Evolutionary conservation across 345 rosid genomes (phyloP).

Genomic region (Sonneratia caseolaris): DNA sequence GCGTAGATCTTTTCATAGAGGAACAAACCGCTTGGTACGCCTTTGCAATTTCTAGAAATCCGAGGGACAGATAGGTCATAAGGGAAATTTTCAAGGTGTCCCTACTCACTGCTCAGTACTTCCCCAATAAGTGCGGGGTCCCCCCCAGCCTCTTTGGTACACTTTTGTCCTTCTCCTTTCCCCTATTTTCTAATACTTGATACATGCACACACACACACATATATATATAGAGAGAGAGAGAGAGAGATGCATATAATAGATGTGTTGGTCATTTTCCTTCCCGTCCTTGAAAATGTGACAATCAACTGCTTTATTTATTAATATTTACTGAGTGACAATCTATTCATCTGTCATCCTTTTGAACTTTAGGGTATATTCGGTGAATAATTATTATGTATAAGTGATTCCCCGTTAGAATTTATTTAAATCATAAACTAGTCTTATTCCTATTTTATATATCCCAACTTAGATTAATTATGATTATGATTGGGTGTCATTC

Average conservation of each 20-base stretch:
- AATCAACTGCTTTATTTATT: constrained; percentile 12
- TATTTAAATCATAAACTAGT: too few species aligned
- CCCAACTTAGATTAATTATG: too few species aligned
- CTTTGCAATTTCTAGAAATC: neutral
- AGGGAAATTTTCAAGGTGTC: neutral
- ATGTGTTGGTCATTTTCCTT: constrained; percentile 25
- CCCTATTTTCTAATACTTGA: neutral
- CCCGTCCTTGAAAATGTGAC: constrained; percentile 6
- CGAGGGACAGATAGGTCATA: neutral
- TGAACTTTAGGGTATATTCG: too few species aligned
- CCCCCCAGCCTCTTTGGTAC: neutral
- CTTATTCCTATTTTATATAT: too few species aligned
- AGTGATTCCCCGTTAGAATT: too few species aligned
- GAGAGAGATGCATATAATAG: neutral
- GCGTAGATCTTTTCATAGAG: neutral
- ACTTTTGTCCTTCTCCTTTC: neutral
- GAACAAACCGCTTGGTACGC: neutral
- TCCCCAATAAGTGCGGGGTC: neutral
- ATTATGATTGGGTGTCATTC: too few species aligned
- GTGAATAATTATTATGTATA: too few species aligned
- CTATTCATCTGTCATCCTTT: neutral
- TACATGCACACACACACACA: too few species aligned
- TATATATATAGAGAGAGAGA: neutral
- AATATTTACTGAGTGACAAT: neutral
- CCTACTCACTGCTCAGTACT: neutral